These are phyloP conservation scores for Thalassiosira mediterranea DNA, from an alignment of 352 stramenopile genomes.

Conservation along the genomic window DNA sequence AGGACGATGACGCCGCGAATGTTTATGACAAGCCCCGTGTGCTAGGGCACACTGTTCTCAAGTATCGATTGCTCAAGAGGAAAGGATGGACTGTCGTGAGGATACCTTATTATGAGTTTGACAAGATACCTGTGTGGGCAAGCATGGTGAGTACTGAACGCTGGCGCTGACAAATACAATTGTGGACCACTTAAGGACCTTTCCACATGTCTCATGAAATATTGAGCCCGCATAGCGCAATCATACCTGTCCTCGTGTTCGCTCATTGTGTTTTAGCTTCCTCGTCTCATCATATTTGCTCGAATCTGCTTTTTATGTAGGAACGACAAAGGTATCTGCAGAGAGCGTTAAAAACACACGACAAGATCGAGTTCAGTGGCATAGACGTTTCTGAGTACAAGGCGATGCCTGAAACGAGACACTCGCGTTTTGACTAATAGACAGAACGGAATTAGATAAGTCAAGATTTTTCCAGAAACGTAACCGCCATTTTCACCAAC, in stretches of 20 bases:
- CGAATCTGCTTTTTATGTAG: slow-evolving; percentile 13
- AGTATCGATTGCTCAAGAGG: slow-evolving; percentile 82
- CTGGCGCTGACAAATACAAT: too few species aligned
- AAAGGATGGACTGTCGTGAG: slow-evolving; percentile 82
- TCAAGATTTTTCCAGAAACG: too few species aligned
- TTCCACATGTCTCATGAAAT: background rate
- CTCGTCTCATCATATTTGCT: slow-evolving; percentile 5
- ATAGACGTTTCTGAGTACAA: slow-evolving; percentile 83
- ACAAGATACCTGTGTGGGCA: slow-evolving; percentile 80
- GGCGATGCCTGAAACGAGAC: slow-evolving; percentile 48
- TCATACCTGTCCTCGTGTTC: too few species aligned
- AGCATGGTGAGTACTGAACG: slow-evolving; percentile 79
- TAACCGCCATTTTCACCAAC: too few species aligned
- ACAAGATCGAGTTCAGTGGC: slow-evolving; percentile 76
- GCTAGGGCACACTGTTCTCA: slow-evolving; percentile 82
- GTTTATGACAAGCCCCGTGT: slow-evolving; percentile 60
- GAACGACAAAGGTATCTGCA: slow-evolving; percentile 84
- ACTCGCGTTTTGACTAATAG: slow-evolving; percentile 81
- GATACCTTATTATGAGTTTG: slow-evolving; percentile 84
- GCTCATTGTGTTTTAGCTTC: background rate
- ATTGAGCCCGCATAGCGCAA: too few species aligned
- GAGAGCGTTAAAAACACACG: slow-evolving; percentile 79
- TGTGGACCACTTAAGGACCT: too few species aligned
- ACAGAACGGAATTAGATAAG: too few species aligned
- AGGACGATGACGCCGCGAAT: too few species aligned